These are phyloP conservation scores for Multifurca ochricompacta DNA, from an alignment of 768 basidiomycete species.

Conservation along the genomic window DNA sequence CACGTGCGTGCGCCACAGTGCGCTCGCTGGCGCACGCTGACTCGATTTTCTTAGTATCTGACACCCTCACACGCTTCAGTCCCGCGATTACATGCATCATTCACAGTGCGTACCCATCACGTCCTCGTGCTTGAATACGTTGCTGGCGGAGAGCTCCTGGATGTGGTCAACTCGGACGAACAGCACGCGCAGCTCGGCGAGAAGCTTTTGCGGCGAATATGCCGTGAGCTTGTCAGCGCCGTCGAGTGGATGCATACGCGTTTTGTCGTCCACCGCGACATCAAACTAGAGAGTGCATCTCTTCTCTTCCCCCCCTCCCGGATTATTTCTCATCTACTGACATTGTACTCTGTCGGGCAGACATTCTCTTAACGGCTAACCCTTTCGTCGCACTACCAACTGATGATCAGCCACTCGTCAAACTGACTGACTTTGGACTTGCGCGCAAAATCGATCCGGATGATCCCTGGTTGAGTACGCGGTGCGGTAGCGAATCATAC, in stretches of 20 bases:
- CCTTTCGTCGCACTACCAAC: conserved; percentile 32
- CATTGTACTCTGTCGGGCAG: conserved; percentile 30
- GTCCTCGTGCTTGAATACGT: conserved; percentile 73
- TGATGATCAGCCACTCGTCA: conserved; percentile 41
- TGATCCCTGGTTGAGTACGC: conserved; percentile 56
- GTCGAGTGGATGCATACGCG: conserved; percentile 86
- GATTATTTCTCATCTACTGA: background rate
- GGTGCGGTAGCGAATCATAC: conserved; percentile 86
- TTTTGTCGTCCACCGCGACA: conserved; percentile 81
- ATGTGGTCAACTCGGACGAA: conserved; percentile 54
- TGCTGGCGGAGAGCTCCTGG: conserved; percentile 74
- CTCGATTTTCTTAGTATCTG: conserved; percentile 47
- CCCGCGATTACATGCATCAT: conserved; percentile 50
- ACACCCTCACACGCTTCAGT: conserved; percentile 71
- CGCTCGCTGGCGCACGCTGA: background rate
- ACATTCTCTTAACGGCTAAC: conserved; percentile 64
- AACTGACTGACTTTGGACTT: conserved; percentile 87
- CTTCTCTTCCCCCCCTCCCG: background rate
- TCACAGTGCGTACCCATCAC: conserved; percentile 66
- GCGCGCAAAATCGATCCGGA: conserved; percentile 70
- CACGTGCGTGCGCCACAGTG: conserved; percentile 1
- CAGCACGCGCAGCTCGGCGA: conserved; percentile 31
- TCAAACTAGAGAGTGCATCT: conserved; percentile 72
- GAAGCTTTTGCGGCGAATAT: conserved; percentile 56
- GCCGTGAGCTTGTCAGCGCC: conserved; percentile 66